Conservation (phyloP, 208 protist genomes). For the Leishmania arabica region DNA sequence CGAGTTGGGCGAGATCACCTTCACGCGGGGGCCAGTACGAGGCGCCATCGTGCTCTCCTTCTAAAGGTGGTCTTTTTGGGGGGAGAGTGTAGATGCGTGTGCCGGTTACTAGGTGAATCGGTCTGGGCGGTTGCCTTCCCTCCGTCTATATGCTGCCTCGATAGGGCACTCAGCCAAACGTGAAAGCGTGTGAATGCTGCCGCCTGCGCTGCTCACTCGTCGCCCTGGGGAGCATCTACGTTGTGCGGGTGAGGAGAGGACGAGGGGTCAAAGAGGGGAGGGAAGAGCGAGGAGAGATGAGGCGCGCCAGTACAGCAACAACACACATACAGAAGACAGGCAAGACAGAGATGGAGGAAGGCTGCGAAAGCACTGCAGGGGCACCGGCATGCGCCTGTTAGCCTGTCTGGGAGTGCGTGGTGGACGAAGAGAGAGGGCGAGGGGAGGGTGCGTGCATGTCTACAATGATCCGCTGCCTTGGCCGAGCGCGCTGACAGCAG, state of each 20-base stretch:
- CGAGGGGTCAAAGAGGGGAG: neutral
- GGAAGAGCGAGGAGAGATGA: neutral
- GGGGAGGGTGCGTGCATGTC: neutral
- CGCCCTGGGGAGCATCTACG: neutral
- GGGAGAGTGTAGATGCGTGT: neutral
- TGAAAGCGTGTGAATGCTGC: neutral
- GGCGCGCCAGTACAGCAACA: neutral
- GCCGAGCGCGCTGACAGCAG: neutral
- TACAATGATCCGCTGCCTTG: no score
- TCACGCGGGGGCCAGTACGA: conserved; percentile 35
- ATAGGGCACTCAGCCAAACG: neutral
- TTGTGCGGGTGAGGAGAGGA: neutral
- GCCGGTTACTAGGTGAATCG: neutral
- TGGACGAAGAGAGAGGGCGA: neutral
- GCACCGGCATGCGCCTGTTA: neutral
- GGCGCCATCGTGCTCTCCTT: conserved; percentile 30
- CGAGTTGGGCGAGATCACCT: conserved; percentile 58
- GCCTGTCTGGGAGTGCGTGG: neutral
- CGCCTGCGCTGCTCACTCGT: neutral
- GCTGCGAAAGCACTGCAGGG: neutral
- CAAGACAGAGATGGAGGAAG: neutral
- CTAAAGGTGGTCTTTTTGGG: neutral
- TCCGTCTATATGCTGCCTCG: neutral
- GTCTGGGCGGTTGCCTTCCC: neutral
- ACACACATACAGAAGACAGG: neutral